Base-by-base conservation (phyloP, 345 rosid species). In the Lumnitzera littorea region DNA sequence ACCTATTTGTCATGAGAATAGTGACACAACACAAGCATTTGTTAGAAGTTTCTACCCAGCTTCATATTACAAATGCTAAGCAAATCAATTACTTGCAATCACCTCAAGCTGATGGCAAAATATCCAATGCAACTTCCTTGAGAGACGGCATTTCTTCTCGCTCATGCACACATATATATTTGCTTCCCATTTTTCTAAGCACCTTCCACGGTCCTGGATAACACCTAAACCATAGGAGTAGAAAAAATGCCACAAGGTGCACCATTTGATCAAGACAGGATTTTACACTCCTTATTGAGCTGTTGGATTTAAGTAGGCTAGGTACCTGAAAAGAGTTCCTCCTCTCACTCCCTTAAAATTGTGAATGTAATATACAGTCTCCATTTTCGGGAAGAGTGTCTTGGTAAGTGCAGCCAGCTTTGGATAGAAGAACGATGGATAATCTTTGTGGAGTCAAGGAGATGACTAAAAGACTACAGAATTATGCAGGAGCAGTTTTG, bases 191-290 rank as follows among this genome's bases (percentile, higher is more conserved):
- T 73, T 69, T 82, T 66, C 86, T 78, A 2, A 91, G 72, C 52
- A 91, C 95, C 80, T 83, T 84, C 96, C 98, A 91, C n/a, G 85
- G 83, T 47, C 92, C 95, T 13, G 96, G 98, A 58, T 91, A 91
- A 72, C 98, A 79, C 77, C 98, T 91, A 36, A 8, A 12, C 12
- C 55, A 61, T 8, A 2, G 2, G 62, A 17, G 48, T 2, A 12
- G 11, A 0, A 17, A 24, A 24, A 55, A 1, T 10, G 13, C 29
- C 5, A 51, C 46, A 47, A 36, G 13, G 24, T 52, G 11, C 11
- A 36, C 43, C 10, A 36, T 36, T 9, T 7, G 43, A 7, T 36
- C 7, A 1, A 9, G 2, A 9, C 10, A 36, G 43, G 43, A 36
- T 4, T 7, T 4, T 36, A 4, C 5, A 36, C 43, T 36, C 43